phyloP scores from a whole-genome alignment of 495 filamentous ascomycete genomes.

The Penicillium lividum region DNA sequence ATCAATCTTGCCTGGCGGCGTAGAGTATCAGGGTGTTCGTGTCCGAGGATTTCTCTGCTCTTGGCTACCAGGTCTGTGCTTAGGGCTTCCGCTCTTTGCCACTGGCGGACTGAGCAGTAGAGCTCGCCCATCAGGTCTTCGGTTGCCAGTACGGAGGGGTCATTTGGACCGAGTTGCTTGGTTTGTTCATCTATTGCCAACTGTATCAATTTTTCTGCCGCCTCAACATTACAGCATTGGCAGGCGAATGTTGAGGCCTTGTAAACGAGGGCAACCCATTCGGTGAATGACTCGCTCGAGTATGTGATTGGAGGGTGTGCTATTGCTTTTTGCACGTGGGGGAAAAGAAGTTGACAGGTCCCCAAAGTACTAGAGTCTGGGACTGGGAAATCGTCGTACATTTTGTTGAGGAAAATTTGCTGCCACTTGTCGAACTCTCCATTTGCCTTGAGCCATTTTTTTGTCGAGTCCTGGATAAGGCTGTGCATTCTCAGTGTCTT shows the following conservation, averaged over 20 bases:
- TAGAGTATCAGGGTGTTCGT: background rate
- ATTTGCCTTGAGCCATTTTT: background rate
- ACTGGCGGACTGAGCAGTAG: background rate
- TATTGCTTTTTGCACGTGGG: background rate
- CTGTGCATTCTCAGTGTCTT: background rate
- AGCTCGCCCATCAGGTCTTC: background rate
- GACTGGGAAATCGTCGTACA: background rate
- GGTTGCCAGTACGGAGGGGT: background rate
- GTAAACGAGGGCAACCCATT: background rate
- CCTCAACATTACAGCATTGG: background rate
- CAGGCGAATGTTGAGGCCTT: background rate
- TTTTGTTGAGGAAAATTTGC: background rate
- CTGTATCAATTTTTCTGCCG: background rate
- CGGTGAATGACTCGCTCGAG: background rate
- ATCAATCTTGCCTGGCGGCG: background rate
- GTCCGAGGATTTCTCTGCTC: background rate
- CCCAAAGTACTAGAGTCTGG: background rate
- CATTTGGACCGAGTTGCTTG: background rate
- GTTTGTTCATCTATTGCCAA: background rate
- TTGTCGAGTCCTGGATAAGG: background rate
- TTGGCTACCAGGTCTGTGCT: background rate
- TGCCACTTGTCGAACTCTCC: background rate
- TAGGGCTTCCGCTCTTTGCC: background rate
- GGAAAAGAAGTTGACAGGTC: background rate
- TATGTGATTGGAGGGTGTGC: background rate